Base-by-base conservation (phyloP, 257 asterid genomes). In the Craterostigma plantagineum region DNA sequence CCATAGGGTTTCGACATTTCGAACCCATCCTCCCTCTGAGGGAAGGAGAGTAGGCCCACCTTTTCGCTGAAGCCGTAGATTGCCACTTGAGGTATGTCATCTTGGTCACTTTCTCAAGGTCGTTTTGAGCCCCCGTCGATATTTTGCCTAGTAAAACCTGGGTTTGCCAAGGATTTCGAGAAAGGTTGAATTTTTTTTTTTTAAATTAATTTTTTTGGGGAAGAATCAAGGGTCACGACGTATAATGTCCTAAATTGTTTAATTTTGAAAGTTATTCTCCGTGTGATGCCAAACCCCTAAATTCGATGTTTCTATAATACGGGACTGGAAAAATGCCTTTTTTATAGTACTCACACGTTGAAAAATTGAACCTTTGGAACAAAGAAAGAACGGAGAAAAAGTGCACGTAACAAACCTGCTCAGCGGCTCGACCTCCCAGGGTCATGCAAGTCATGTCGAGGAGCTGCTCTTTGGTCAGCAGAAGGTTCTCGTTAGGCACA, bases 111-210 rank as follows among this genome's bases (percentile, higher is more conserved):
- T 76, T 86, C 66, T 86, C 97, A 68, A 81, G 63, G 55, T 81
- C 94, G 49, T 86, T 76, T 63, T 86, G 97, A 34, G 94, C 97
- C 15, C 95, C 97, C 0, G 94, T 86, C 17, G 94, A 81, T 48
- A 86, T 78, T 70, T 61, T 81, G 39, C 97, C 97, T 10, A 86
- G 48, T 58, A 86, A 52, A 46, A 86, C 93, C 49, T 45, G 14
- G 14, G 3, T 3, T 18, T 33, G 17, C 5, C 4, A 27, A 17
- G 36, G n/a, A n/a, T n/a, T 7, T 3, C 3, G 18, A 12, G 4
- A 1, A 9, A 16, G 8, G 1, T 15, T 1, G 10, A 23, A 23
- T 23, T 2, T 23, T 23, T 23, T n/a, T n/a, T n/a, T n/a, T n/a
- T n/a, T n/a, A n/a, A n/a, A n/a, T n/a, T n/a, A n/a, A n/a, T n/a